phyloP scores from a whole-genome alignment of 345 rosid genomes.

The Hibiscus tridactylites region DNA sequence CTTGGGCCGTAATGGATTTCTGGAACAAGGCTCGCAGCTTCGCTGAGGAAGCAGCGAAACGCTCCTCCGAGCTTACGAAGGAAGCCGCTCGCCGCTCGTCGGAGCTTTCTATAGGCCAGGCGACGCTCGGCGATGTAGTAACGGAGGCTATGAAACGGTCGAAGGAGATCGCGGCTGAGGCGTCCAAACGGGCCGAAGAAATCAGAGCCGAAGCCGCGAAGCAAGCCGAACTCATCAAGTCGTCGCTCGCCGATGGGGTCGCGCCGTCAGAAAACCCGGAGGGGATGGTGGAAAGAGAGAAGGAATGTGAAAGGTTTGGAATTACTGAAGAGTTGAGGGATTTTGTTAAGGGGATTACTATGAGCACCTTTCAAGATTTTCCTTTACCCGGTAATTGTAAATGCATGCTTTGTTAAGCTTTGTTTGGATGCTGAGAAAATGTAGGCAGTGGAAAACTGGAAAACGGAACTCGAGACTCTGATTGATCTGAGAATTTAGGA shows the following conservation, averaged over 20 bases:
- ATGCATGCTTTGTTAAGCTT: neutral
- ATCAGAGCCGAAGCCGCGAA: slow-evolving; percentile 41
- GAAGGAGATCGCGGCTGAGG: slow-evolving; percentile 45
- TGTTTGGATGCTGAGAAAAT: slow-evolving; percentile 14
- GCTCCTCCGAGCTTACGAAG: slow-evolving; percentile 37
- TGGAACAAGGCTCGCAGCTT: slow-evolving; percentile 46
- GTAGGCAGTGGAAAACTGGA: neutral
- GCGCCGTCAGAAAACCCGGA: slow-evolving; percentile 13
- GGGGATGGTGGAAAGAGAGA: slow-evolving; percentile 12
- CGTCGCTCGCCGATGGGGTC: slow-evolving; percentile 28
- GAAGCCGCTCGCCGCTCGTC: slow-evolving; percentile 39
- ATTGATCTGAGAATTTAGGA: slow-evolving; percentile 4
- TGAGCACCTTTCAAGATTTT: slow-evolving; percentile 48
- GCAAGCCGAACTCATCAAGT: slow-evolving; percentile 47
- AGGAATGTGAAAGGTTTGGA: slow-evolving; percentile 40
- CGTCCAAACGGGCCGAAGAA: slow-evolving; percentile 46
- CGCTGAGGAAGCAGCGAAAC: slow-evolving; percentile 53
- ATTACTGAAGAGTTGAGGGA: slow-evolving; percentile 50
- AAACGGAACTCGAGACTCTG: neutral
- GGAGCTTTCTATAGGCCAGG: slow-evolving; percentile 30
- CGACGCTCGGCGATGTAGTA: slow-evolving; percentile 8
- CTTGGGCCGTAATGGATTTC: slow-evolving; percentile 29
- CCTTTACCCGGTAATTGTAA: slow-evolving; percentile 40
- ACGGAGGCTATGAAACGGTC: slow-evolving; percentile 20
- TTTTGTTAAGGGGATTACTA: slow-evolving; percentile 41